Conservation (phyloP, 495 filamentous ascomycete species). For the Hyaloscypha finlandica region DNA sequence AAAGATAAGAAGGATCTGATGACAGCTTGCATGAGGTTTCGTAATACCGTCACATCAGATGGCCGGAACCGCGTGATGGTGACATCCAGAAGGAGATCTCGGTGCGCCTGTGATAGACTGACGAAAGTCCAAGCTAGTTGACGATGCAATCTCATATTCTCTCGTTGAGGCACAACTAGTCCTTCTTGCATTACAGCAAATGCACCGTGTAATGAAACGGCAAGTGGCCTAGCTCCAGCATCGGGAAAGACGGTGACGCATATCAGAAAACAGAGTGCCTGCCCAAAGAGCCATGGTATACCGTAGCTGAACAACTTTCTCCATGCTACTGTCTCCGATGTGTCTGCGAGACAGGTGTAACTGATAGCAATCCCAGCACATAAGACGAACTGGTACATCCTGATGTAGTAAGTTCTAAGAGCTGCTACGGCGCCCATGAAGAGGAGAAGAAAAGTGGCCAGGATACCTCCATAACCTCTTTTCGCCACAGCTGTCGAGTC, state of each 20-base stretch:
- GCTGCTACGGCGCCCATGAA: conserved; percentile 52
- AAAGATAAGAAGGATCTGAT: conserved; percentile 49
- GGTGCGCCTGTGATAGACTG: conserved; percentile 53
- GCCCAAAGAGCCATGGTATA: conserved; percentile 57
- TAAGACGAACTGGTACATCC: conserved; percentile 55
- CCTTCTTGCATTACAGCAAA: conserved; percentile 47
- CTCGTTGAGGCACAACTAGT: conserved; percentile 44
- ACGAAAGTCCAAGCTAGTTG: conserved; percentile 50
- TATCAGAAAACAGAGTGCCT: conserved; percentile 50
- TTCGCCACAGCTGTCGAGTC: conserved; percentile 44
- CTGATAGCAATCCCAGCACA: conserved; percentile 56
- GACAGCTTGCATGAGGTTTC: conserved; percentile 55
- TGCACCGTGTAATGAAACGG: conserved; percentile 44
- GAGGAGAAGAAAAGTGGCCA: conserved; percentile 52
- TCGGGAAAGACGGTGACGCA: conserved; percentile 51
- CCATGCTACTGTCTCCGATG: conserved; percentile 43
- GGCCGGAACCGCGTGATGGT: conserved; percentile 51
- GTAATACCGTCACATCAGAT: conserved; percentile 46
- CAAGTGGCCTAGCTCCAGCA: conserved; percentile 52
- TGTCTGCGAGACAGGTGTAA: conserved; percentile 53
- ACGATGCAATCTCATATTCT: conserved; percentile 39
- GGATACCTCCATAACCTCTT: conserved; percentile 53
- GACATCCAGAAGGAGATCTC: conserved; percentile 57
- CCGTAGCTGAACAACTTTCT: conserved; percentile 52
- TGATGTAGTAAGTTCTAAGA: conserved; percentile 53